Evolutionary conservation across 2,329 filamentous ascomycete species (phyloP).

Genomic region (Pyrenophora tritici-repentis): DNA sequence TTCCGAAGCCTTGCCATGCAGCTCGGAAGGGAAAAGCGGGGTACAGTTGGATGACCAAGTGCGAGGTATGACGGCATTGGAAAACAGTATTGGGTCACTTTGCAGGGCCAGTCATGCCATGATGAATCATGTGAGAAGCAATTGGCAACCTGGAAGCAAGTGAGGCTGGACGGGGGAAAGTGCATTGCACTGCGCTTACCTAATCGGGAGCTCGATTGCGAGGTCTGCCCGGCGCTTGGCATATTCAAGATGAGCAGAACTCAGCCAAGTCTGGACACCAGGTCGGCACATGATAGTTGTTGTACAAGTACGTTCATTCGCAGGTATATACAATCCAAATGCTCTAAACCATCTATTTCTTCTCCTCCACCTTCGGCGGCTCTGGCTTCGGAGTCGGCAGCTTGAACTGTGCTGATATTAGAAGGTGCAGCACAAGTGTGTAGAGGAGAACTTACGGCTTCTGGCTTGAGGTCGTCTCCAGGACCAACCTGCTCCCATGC

Average conservation of each 20-base stretch:
- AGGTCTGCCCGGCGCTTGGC: conserved; percentile 15
- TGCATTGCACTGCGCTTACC: conserved; percentile 8
- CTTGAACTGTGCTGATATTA: conserved; percentile 69
- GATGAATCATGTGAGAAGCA: conserved; percentile 4
- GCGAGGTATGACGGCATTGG: conserved; percentile 9
- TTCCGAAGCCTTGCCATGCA: neutral
- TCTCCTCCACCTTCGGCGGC: conserved; percentile 80
- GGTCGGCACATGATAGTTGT: neutral
- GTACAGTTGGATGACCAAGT: conserved; percentile 26
- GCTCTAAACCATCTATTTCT: conserved; percentile 69
- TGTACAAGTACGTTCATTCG: conserved; percentile 33
- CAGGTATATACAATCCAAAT: conserved; percentile 49
- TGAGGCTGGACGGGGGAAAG: neutral
- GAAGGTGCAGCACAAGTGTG: neutral
- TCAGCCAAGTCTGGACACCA: neutral
- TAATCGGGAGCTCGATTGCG: conserved; percentile 17
- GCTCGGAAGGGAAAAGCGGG: conserved; percentile 27
- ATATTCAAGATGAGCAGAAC: neutral
- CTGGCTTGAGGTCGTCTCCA: conserved; percentile 79
- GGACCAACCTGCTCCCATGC: conserved; percentile 71
- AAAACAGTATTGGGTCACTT: neutral
- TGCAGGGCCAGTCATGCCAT: conserved; percentile 6
- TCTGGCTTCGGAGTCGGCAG: conserved; percentile 95
- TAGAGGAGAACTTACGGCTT: conserved; percentile 50
- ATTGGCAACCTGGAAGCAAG: neutral